Evolutionary conservation across 495 filamentous ascomycete genomes (phyloP).

Genomic region (Penicillium macrosclerotiorum): DNA sequence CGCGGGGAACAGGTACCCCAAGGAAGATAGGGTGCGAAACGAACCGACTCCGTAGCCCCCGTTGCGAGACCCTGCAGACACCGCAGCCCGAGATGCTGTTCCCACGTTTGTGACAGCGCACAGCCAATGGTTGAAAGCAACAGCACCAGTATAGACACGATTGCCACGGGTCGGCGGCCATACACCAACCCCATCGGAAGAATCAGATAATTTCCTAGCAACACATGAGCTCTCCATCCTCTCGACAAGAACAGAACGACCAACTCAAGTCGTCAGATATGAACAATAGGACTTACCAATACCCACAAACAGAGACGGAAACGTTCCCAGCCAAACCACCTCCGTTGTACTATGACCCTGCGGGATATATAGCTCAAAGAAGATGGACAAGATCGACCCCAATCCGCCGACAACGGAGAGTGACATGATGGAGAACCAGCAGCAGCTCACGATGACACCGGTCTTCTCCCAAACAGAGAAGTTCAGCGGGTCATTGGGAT

Average conservation of each 20-base stretch:
- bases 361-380: slow-evolving; percentile 28
- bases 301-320: slow-evolving; percentile 33
- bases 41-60: slow-evolving; percentile 34
- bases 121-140: slow-evolving; percentile 28
- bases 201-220: slow-evolving; percentile 31
- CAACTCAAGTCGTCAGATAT: too few species aligned
- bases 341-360: slow-evolving; percentile 25
- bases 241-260: too few species aligned
- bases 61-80: slow-evolving; percentile 35
- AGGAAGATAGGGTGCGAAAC: too few species aligned
- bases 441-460: slow-evolving; percentile 31
- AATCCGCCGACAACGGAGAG: slow-evolving; percentile 31
- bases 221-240: too few species aligned
- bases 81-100: slow-evolving; percentile 30
- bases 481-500: slow-evolving; percentile 39
- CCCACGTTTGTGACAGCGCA: slow-evolving; percentile 25
- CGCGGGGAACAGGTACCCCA: too few species aligned
- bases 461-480: slow-evolving; percentile 31
- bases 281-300: slow-evolving; percentile 31
- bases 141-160: slow-evolving; percentile 22
- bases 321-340: slow-evolving; percentile 33
- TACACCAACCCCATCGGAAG: slow-evolving; percentile 31
- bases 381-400: slow-evolving; percentile 27
- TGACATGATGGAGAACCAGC: slow-evolving; percentile 40
- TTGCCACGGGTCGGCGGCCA: slow-evolving; percentile 24